These are phyloP conservation scores for Cucurbita moschata DNA, from an alignment of 306 rosid species.

Conservation along the genomic window DNA sequence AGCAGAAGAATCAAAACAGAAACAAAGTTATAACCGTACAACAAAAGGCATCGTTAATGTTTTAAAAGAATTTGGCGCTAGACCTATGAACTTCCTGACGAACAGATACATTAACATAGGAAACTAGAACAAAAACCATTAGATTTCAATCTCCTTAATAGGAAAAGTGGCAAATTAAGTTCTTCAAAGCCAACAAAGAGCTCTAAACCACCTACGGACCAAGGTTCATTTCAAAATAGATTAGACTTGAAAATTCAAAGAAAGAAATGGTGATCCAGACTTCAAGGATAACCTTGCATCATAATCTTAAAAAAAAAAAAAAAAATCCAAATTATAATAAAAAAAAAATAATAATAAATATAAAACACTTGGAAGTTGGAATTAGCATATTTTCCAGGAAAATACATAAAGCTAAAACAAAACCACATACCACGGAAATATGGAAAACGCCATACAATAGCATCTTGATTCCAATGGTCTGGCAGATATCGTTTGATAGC, in stretches of 20 bases:
- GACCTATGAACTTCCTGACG: neutral
- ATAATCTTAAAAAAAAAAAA: neutral
- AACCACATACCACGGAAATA: conserved; percentile 68
- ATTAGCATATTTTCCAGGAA: neutral
- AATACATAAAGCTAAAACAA: neutral
- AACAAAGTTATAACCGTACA: neutral
- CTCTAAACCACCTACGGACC: neutral
- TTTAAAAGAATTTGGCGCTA: neutral
- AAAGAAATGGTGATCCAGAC: neutral
- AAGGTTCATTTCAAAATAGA: neutral
- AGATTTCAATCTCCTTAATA: neutral
- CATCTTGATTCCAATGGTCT: conserved; percentile 54
- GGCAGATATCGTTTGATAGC: conserved; percentile 71
- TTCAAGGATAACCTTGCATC: neutral
- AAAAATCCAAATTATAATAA: neutral
- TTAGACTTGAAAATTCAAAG: neutral
- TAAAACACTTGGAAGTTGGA: neutral
- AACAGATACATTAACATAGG: too few species aligned
- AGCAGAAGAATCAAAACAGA: neutral
- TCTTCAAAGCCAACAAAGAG: neutral
- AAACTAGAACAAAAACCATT: too few species aligned
- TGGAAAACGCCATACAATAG: conserved; percentile 65
- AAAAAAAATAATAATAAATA: neutral
- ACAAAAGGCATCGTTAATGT: neutral
- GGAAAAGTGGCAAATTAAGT: neutral